Base-by-base conservation (phyloP, 345 rosid genomes). In the Gossypium longicalyx region DNA sequence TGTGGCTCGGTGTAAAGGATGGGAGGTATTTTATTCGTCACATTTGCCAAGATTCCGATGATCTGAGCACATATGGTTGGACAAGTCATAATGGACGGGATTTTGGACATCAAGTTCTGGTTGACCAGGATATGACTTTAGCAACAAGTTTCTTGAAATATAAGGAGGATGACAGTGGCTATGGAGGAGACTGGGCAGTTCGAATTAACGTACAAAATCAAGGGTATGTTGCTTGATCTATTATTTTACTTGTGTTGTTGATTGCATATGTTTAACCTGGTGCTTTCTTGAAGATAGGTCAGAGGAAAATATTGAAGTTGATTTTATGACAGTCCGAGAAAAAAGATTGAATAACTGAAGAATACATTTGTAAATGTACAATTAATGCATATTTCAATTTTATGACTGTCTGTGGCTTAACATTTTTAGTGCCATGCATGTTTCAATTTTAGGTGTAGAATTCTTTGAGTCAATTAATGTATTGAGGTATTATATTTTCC, bases 141-240 rank as follows among this genome's bases (percentile, higher is more conserved):
- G 86, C 67, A 73, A 89, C 98, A 27, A 87, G 93, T 81, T 92
- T 94, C 83, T 82, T 94, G 83, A 92, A 94, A 84, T 86, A 89
- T 63, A 91, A 85, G 77, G 82, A 77, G 9, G 84, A 76, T 27
- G 90, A 87, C 41, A 86, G 90, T 77, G 96, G 98, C 77, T 94
- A 91, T 85, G 98, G 99, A 80, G 98, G 98, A 71, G 97, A 95
- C 63, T 95, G 99, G 99, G 91, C 97, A 2, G 86, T 90, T 70
- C 85, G 87, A 73, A 82, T 93, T 69, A 83, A 83, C 70, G 85
- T 82, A 57, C 84, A 85, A 73, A 82, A 76, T 38, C 77, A 77
- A 47, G 83, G 83, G 97, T 94, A 71, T 77, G 72, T 77, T 52
- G 3, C 60, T 52, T 80, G 45, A 60, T 71, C 45, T 49, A 38